phyloP scores from a whole-genome alignment of 208 protist genomes.

The Tritrichomonas musculus region DNA sequence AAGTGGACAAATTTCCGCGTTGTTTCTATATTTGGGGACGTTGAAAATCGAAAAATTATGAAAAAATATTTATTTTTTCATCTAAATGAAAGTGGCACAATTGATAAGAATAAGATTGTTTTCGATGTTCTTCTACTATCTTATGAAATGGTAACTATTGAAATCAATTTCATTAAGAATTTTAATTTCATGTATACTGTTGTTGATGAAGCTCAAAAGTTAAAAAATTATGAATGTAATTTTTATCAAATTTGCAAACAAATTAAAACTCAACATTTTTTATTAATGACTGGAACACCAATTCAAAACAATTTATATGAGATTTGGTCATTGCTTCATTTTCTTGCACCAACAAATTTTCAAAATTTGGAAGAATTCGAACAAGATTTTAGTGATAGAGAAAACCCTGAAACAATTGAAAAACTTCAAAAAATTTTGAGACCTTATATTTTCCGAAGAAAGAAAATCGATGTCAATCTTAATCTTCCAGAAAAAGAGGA shows the following conservation, averaged over 20 bases:
- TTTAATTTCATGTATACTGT: no score
- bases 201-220: conserved; percentile 52
- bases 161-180: no score
- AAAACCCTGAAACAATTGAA: background rate
- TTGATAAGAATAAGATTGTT: no score
- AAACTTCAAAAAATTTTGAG: background rate
- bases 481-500: background rate
- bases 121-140: no score
- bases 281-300: conserved; percentile 58
- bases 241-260: background rate
- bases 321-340: conserved; percentile 69
- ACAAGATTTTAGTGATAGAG: conserved; percentile 66
- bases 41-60: no score
- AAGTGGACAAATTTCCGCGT: conserved; percentile 39
- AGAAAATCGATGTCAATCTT: background rate
- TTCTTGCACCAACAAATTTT: conserved; percentile 66
- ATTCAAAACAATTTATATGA: conserved; percentile 59
- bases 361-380: conserved; percentile 49
- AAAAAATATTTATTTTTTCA: no score
- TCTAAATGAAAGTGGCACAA: no score
- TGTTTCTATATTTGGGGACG: background rate
- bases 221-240: conserved; percentile 44
- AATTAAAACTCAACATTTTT: background rate
- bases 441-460: background rate
- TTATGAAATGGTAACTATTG: no score